Conservation (phyloP, 2,329 filamentous ascomycete genomes). For the Berkeleyomyces rouxiae region DNA sequence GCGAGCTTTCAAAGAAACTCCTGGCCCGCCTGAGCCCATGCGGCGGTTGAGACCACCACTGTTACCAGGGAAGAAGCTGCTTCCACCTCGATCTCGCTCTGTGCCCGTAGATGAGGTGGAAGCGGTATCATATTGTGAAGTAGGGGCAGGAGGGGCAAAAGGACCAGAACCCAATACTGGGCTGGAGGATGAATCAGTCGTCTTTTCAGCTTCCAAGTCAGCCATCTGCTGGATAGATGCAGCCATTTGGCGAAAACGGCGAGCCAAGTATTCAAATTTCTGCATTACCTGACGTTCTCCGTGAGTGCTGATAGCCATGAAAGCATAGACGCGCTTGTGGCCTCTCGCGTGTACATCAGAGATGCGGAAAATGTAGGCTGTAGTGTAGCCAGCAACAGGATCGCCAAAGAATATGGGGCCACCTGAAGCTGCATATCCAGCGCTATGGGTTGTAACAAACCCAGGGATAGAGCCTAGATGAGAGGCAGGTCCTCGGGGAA, state of each 20-base stretch:
- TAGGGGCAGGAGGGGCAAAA: constrained; percentile 20
- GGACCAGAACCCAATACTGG: constrained; percentile 21
- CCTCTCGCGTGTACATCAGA: constrained; percentile 51
- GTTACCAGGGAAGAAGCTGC: constrained; percentile 40
- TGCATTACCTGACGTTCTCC: constrained; percentile 49
- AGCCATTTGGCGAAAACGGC: constrained; percentile 46
- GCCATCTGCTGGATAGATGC: constrained; percentile 49
- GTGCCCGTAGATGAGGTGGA: neutral
- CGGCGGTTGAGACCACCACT: constrained; percentile 37
- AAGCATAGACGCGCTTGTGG: constrained; percentile 52
- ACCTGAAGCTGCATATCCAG: constrained; percentile 39
- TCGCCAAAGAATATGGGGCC: constrained; percentile 56
- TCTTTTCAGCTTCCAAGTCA: constrained; percentile 43
- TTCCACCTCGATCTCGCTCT: constrained; percentile 21
- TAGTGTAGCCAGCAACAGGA: constrained; percentile 47
- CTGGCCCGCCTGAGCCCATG: constrained; percentile 39
- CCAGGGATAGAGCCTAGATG: constrained; percentile 24
- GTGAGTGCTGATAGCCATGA: constrained; percentile 48
- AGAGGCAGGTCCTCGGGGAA: constrained; percentile 34
- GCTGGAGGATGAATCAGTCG: constrained; percentile 24
- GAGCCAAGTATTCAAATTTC: constrained; percentile 44
- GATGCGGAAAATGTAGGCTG: constrained; percentile 54
- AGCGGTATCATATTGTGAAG: constrained; percentile 20
- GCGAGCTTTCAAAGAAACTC: constrained; percentile 38
- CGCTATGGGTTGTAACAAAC: constrained; percentile 37